Evolutionary conservation across 2,329 filamentous ascomycete genomes (phyloP).

Genomic region (Alternaria sp.): DNA sequence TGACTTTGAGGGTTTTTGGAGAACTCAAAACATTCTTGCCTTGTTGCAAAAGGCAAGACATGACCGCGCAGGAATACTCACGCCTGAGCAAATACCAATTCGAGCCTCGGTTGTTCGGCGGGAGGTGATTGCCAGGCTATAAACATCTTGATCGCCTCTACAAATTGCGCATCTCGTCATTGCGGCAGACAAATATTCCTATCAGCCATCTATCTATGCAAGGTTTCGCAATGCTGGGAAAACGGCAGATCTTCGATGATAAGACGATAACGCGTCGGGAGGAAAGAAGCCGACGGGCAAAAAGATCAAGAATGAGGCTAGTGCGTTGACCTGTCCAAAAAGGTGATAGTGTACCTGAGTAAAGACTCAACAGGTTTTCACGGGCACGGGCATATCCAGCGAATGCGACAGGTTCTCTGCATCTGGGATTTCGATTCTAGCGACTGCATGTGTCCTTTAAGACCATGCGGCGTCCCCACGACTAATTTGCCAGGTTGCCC

Average conservation of each 20-base stretch:
- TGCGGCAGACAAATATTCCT: neutral
- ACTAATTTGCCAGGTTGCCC: neutral
- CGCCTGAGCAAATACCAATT: neutral
- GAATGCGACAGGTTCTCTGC: neutral
- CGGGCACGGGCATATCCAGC: neutral
- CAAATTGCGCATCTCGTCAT: neutral
- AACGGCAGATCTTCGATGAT: neutral
- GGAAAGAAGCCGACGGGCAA: slow-evolving; percentile 5
- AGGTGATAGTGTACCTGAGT: neutral
- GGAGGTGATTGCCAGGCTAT: neutral
- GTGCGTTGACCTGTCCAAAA: neutral
- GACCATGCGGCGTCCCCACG: neutral
- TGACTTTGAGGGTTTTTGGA: slow-evolving; percentile 39
- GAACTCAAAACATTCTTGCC: slow-evolving; percentile 17
- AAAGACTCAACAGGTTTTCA: neutral
- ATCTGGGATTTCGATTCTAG: neutral
- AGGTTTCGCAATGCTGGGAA: neutral
- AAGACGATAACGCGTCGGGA: slow-evolving; percentile 4
- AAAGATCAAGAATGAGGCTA: neutral
- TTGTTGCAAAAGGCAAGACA: slow-evolving; percentile 22
- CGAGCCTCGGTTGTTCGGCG: neutral
- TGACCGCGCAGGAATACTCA: neutral
- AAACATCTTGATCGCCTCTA: neutral
- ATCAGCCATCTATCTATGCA: neutral
- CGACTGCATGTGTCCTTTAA: neutral